A percentile compares a stretch with the other conserved stretches of the same genome.
These are phyloP conservation scores for Aureobasidium sp. DNA, from an alignment of 2,329 filamentous ascomycete genomes.

Conservation along the genomic window DNA sequence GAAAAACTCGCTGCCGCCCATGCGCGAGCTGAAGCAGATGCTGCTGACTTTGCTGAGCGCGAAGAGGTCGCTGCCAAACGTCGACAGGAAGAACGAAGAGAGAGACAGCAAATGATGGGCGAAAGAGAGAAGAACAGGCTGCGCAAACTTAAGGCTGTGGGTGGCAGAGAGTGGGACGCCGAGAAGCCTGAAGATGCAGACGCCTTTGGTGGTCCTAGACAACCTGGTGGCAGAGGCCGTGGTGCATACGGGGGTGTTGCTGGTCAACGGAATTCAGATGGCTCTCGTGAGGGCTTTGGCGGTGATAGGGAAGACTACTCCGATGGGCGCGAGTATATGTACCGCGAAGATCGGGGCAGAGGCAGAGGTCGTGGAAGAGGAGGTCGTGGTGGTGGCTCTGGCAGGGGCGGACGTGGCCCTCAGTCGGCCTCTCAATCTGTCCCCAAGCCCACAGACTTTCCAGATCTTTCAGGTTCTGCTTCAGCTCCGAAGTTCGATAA, in stretches of 20 bases:
- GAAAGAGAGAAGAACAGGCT: conserved; percentile 56
- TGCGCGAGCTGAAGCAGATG: conserved; percentile 60
- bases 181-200: conserved; percentile 45
- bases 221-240: conserved; percentile 37
- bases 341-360: conserved; percentile 24
- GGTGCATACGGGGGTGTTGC: conserved; percentile 48
- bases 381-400: conserved; percentile 30
- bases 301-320: conserved; percentile 27
- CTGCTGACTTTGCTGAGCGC: conserved; percentile 56
- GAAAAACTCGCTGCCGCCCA: conserved; percentile 54
- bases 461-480: conserved; percentile 32
- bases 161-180: conserved; percentile 56
- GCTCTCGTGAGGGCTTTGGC: conserved; percentile 20
- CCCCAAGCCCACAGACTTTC: conserved; percentile 41
- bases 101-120: conserved; percentile 53
- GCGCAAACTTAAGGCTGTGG: conserved; percentile 52
- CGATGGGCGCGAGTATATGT: conserved; percentile 30
- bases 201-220: conserved; percentile 30
- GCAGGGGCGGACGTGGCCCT: conserved; percentile 18
- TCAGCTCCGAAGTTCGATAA: conserved; percentile 29
- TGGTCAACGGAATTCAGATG: conserved; percentile 19
- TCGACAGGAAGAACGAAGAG: conserved; percentile 44
- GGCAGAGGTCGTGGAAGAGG: conserved; percentile 22
- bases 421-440: conserved; percentile 20
- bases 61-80: conserved; percentile 45